Base-by-base conservation (phyloP, 2,329 filamentous ascomycete genomes). In the Colletotrichum liriopes region DNA sequence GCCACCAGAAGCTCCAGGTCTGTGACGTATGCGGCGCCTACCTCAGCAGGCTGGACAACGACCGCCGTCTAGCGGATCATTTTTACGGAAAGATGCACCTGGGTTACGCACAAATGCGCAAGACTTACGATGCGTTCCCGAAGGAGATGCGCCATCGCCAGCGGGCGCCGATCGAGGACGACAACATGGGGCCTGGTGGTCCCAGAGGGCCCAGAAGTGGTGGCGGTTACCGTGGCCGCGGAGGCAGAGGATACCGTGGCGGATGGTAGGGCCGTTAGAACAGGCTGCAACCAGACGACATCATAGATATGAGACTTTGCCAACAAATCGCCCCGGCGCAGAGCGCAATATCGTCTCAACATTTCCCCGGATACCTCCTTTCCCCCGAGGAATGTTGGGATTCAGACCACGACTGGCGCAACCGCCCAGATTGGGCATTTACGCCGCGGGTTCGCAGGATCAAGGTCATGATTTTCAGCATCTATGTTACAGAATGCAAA, bases 71-170 rank as follows among this genome's bases (percentile, higher is more conserved):
- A 79, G 96, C 96, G 26, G 96, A 99, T 81, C 96, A 99, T 82
- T 99, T 99, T 81, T 98, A 98, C 82, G 96, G 96, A 29, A 99
- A 99, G 87, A 99, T 99, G 96, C 96, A 99, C 80, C 85, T 99
- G 69, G 96, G 96, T 0, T 99, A 98, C 81, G 96, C 96, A 20
- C 94, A 98, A 84, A 99, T 99, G 96, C 91, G 96, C 77, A 97
- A 96, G 87, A 96, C 95, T 3, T 95, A 91, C 78, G 95, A 98
- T 67, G 86, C 89, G n/a, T 91, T 99, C 74, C 93, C 93, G 63
- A 95, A 95, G 82, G 95, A 98, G 80, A 87, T 98, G 82, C 93
- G 94, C 79, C 92, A 92, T 1, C 86, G 93, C 37, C 86, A 88
- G 59, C 89, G 90, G 51, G 91, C 90, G 23, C 84, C 86, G 26